A percentile compares a stretch with the other conserved stretches of the same genome.
phyloP scores from a whole-genome alignment of 2,329 filamentous ascomycete species.

The Fusarium foetens region DNA sequence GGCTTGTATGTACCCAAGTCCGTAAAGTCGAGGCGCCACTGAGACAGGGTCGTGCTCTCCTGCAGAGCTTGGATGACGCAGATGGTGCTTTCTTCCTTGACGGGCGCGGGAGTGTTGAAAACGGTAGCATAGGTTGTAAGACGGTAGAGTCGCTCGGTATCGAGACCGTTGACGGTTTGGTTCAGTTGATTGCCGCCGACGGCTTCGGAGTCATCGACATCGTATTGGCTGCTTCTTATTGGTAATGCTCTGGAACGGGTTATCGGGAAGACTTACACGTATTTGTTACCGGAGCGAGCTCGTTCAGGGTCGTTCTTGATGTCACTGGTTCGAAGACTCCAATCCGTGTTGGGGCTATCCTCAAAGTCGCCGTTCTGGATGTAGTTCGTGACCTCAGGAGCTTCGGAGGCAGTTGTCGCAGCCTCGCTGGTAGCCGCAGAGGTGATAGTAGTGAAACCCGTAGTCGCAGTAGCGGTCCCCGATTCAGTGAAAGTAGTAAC shows the following conservation, averaged over 20 bases:
- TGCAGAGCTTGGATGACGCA: neutral
- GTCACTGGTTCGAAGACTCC: neutral
- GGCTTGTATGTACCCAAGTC: neutral
- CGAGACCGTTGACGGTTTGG: neutral
- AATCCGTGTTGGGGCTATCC: neutral
- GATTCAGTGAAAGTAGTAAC: neutral
- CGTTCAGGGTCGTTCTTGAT: accelerated
- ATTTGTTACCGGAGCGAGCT: neutral
- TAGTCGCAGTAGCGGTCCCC: neutral
- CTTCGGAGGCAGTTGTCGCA: neutral
- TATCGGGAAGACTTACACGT: neutral
- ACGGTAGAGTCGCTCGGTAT: neutral
- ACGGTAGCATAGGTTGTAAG: neutral
- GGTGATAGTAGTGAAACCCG: neutral
- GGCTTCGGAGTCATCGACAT: neutral
- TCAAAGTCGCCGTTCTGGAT: neutral
- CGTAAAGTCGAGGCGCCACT: neutral
- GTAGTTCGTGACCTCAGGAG: neutral
- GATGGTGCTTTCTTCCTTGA: accelerated
- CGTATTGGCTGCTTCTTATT: neutral
- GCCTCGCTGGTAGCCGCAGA: neutral
- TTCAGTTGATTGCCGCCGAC: neutral
- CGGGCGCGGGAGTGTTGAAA: neutral
- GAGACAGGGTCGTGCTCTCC: accelerated
- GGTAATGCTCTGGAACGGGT: accelerated